These are phyloP conservation scores for Elymus sibiricus DNA, from an alignment of 176 grass and related monocot genomes.

Conservation along the genomic window DNA sequence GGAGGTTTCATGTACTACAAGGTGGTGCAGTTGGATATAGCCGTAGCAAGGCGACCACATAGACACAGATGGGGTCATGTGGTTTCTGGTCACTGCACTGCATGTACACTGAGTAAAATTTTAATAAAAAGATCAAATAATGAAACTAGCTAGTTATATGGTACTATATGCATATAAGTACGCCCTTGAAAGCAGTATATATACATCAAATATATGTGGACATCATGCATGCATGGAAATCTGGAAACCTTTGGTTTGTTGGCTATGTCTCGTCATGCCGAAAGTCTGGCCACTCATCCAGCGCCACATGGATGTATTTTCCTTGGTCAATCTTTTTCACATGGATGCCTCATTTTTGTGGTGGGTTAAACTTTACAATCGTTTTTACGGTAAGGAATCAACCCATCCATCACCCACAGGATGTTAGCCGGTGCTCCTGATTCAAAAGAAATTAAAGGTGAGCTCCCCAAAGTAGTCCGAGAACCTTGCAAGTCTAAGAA, in stretches of 20 bases:
- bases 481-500: slow-evolving; percentile 58
- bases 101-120: background rate
- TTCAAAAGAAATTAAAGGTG: slow-evolving; percentile 53
- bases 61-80: slow-evolving; percentile 2
- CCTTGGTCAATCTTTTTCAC: slow-evolving; percentile 2
- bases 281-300: background rate
- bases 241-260: background rate
- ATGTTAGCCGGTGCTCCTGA: slow-evolving; percentile 27
- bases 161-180: no score
- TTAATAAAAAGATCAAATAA: slow-evolving; percentile 12
- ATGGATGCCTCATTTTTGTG: slow-evolving; percentile 19
- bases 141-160: background rate
- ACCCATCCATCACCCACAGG: slow-evolving; percentile 5
- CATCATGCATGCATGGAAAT: background rate
- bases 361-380: slow-evolving; percentile 19
- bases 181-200: background rate
- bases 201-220: background rate
- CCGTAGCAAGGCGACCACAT: background rate
- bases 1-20: slow-evolving; percentile 57
- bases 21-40: background rate
- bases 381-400: slow-evolving; percentile 30
- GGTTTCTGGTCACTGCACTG: background rate
- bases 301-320: background rate
- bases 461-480: slow-evolving; percentile 35
- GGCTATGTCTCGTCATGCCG: slow-evolving; percentile 16